Percentiles rank a stretch among this genome's conserved stretches.
These are phyloP conservation scores for Mycena albidolilacea DNA, from an alignment of 768 basidiomycete species.

Conservation along the genomic window DNA sequence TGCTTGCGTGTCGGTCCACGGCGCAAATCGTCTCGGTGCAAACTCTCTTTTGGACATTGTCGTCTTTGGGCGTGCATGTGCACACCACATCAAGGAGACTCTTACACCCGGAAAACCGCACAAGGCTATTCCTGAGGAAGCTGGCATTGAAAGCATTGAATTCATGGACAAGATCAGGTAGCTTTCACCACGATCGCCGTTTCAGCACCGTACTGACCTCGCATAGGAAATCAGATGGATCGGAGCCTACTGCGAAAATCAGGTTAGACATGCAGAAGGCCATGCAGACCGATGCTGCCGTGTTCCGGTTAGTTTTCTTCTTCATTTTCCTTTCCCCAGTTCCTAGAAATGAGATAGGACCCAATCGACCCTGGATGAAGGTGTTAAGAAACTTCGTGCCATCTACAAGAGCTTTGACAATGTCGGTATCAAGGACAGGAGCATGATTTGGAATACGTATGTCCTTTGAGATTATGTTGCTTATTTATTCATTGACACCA, in stretches of 20 bases:
- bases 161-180: slow-evolving; percentile 90
- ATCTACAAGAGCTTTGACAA: slow-evolving; percentile 93
- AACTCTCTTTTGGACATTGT: slow-evolving; percentile 99
- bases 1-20: slow-evolving; percentile 98
- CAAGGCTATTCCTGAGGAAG: slow-evolving; percentile 87
- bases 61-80: slow-evolving; percentile 99
- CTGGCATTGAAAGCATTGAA: slow-evolving; percentile 87
- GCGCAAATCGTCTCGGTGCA: slow-evolving; percentile 98
- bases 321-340: neutral
- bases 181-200: slow-evolving; percentile 15
- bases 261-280: slow-evolving; percentile 98
- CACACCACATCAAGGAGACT: slow-evolving; percentile 96
- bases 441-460: slow-evolving; percentile 99
- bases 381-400: slow-evolving; percentile 86
- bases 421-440: slow-evolving; percentile 97
- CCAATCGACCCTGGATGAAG: slow-evolving; percentile 90
- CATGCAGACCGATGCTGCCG: slow-evolving; percentile 98
- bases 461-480: neutral
- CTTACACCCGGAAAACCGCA: slow-evolving; percentile 92
- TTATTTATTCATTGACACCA: slow-evolving; percentile 16
- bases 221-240: slow-evolving; percentile 79
- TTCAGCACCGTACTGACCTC: neutral
- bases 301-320: slow-evolving; percentile 78
- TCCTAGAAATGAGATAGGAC: slow-evolving; percentile 63
- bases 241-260: slow-evolving; percentile 90